A percentile compares a stretch with the other conserved stretches of the same genome.
Conservation (phyloP, 164 flowering plant species). For the Litsea cubeba region DNA sequence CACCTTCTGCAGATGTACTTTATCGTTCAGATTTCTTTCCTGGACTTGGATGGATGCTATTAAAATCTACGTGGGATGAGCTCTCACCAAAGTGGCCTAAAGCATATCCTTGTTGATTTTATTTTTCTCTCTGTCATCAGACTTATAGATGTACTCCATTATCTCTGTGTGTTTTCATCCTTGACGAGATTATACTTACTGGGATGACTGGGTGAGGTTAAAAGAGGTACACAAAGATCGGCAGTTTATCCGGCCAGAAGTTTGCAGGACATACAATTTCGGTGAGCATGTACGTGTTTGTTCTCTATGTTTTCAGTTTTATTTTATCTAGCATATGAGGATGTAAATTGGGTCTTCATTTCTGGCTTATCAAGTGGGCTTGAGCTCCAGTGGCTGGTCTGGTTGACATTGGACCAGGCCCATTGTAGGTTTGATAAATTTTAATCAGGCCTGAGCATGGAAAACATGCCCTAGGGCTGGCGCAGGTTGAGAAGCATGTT, state of each 20-base stretch:
- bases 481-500: not conserved
- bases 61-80: slow-evolving; percentile 84
- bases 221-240: slow-evolving; percentile 84
- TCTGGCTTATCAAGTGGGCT: not conserved
- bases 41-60: slow-evolving; percentile 99
- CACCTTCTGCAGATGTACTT: slow-evolving; percentile 60
- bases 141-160: not conserved
- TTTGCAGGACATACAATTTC: slow-evolving; percentile 96
- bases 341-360: not conserved
- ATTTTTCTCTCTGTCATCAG: not conserved
- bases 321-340: not conserved
- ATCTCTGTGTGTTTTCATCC: slow-evolving; percentile 24
- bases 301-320: not conserved
- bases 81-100: slow-evolving; percentile 98
- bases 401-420: not conserved
- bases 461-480: not conserved
- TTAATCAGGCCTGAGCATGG: not conserved
- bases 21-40: slow-evolving; percentile 98
- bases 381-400: not conserved
- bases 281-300: slow-evolving; percentile 76
- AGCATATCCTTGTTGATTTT: slow-evolving; percentile 81
- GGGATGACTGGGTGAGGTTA: slow-evolving; percentile 99
- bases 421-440: not conserved
- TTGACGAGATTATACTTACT: slow-evolving; percentile 73
- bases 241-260: slow-evolving; percentile 94